Evolutionary conservation across 306 rosid genomes (phyloP).

Genomic region (Cicer yamashitae): DNA sequence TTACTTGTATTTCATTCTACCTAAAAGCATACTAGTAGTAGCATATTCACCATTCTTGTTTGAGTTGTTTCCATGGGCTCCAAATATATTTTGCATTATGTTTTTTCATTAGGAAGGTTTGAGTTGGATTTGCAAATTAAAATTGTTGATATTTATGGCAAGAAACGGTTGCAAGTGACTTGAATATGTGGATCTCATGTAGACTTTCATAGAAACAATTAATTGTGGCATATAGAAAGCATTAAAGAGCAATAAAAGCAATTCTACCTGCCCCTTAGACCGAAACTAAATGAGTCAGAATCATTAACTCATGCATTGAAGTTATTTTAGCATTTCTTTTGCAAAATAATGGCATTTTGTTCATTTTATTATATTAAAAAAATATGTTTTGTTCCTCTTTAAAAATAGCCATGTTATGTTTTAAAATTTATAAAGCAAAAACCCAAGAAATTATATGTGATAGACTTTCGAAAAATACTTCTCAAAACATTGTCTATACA

Average conservation of each 20-base stretch:
- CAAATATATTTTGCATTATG: background rate
- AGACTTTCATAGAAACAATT: background rate
- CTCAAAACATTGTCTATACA: no score
- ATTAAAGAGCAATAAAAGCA: slow-evolving; percentile 12
- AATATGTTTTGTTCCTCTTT: no score
- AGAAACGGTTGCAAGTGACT: background rate
- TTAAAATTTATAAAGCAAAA: no score
- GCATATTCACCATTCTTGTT: background rate
- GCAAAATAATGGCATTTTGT: background rate
- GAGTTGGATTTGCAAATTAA: background rate
- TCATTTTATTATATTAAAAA: no score
- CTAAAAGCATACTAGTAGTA: no score
- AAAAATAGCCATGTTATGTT: no score
- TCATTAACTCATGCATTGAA: background rate
- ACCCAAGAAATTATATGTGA: no score
- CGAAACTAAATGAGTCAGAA: background rate
- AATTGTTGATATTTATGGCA: background rate
- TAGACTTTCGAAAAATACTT: no score
- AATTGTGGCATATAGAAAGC: background rate
- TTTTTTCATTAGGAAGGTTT: background rate
- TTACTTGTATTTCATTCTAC: no score
- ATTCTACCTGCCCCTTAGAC: background rate
- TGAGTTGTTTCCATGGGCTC: background rate
- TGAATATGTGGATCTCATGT: background rate
- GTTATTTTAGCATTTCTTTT: background rate